phyloP scores from a whole-genome alignment of 768 basidiomycete genomes.

The Tubosaeta sp. region DNA sequence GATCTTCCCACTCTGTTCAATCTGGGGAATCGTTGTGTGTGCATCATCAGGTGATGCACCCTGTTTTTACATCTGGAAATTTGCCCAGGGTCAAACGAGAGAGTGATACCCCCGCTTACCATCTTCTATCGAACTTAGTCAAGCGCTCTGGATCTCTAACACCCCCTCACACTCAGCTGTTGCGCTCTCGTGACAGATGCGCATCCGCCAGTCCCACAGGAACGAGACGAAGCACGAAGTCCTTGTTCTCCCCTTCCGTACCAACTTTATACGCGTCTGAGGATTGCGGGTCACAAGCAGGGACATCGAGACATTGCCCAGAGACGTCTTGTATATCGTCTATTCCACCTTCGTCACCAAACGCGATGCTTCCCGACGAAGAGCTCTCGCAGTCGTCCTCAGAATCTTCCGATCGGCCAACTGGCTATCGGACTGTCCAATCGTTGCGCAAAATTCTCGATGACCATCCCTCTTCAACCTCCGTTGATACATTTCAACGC shows the following conservation, averaged over 20 bases:
- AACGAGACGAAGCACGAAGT: conserved; percentile 20
- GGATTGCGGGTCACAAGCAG: conserved; percentile 12
- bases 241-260: conserved; percentile 10
- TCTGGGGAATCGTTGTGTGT: conserved; percentile 3
- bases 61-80: not conserved
- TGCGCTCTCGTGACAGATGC: conserved; percentile 32
- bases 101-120: conserved; percentile 54
- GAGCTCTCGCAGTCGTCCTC: conserved; percentile 49
- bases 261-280: conserved; percentile 10
- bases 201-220: conserved; percentile 31
- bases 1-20: conserved; percentile 24
- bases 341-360: conserved; percentile 24
- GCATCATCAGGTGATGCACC: conserved; percentile 1
- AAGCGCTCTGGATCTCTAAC: conserved; percentile 30
- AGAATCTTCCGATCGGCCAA: conserved; percentile 47
- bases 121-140: conserved; percentile 58
- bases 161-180: conserved; percentile 23
- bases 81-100: conserved; percentile 38
- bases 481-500: conserved; percentile 15
- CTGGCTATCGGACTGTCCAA: conserved; percentile 58
- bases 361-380: conserved; percentile 56
- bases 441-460: conserved; percentile 70
- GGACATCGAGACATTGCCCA: conserved; percentile 24
- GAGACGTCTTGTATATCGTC: conserved; percentile 27
- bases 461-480: conserved; percentile 37